Evolutionary conservation across 225 moss, liverwort and hornwort species (phyloP), one percentile per base, ranked within the genome.

Genomic region (Bryoerythrophyllum caledonicum): DNA sequence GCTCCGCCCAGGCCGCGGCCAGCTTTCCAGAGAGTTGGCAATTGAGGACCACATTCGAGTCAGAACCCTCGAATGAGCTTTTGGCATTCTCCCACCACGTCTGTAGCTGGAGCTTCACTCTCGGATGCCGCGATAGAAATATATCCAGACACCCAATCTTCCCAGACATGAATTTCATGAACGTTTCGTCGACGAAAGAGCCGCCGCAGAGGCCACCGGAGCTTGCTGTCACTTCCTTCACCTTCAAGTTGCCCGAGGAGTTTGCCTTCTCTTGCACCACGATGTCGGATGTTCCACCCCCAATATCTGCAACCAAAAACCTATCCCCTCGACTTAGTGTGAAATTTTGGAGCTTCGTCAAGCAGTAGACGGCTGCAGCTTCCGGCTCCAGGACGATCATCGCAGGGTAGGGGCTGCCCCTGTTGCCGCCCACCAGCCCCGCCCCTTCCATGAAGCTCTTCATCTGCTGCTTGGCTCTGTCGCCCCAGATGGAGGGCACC

Each of bases 321-420:
- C 71, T 83, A 46, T 83, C 85, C 38, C 10, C 38, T 38, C 7
- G 38, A 1, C 85, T 62, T 0, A 59, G 72, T 1, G 28, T 10
- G 4, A 78, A 56, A 0, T 49, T 49, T 15, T 43, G 16, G 3
- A 80, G 23, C 40, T 57, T 11, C 53, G 26, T 21, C 40, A 78
- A 75, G 40, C 90, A 92, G 59, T 89, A 78, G 1, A 84, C 56
- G 0, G 85, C 82, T 0, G 91, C 91, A 1, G 87, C 86, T 52
- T 92, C 91, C 0, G 87, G 85, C 23, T 91, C 91, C 0, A 89
- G 37, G 4, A 87, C 83, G 2, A 82, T 76, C 0, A 87, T 69
- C 63, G 74, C 53, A 0, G 81, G 74, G 74, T 69, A 69, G 0
- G 63, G 80, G 65, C 87, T 86, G 46, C 28, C 82, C 61, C 14